phyloP scores from a whole-genome alignment of 176 grass and related monocot genomes.

The Aechmea fasciata region DNA sequence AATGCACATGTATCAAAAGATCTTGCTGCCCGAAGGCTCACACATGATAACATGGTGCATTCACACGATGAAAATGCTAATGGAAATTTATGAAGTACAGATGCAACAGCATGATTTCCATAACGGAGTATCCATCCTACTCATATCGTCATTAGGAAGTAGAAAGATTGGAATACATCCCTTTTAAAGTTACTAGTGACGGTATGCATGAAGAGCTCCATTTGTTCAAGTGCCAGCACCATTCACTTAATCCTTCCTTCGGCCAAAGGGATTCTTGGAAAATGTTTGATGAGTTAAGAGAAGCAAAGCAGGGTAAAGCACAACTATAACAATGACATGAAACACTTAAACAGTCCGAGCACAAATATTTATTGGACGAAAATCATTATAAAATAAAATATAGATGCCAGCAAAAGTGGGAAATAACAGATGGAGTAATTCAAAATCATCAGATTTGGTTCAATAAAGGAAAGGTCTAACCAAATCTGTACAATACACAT shows the following conservation, averaged over 20 bases:
- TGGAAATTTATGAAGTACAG: slow-evolving; percentile 26
- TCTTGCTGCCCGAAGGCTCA: slow-evolving; percentile 32
- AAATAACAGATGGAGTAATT: background rate
- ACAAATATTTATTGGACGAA: background rate
- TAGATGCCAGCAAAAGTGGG: background rate
- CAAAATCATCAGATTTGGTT: too few relatives aligned
- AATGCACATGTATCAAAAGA: slow-evolving; percentile 57
- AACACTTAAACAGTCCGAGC: background rate
- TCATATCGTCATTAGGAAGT: slow-evolving; percentile 11
- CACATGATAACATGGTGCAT: slow-evolving; percentile 36
- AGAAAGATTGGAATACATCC: slow-evolving; percentile 50
- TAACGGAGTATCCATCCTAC: slow-evolving; percentile 29
- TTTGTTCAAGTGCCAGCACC: slow-evolving; percentile 31
- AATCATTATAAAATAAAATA: too few relatives aligned
- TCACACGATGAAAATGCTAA: slow-evolving; percentile 48
- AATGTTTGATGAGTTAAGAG: slow-evolving; percentile 66
- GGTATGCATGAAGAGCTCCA: slow-evolving; percentile 40
- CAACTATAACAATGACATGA: background rate
- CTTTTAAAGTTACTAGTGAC: slow-evolving; percentile 23
- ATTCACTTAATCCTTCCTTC: slow-evolving; percentile 67
- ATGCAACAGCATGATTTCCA: slow-evolving; percentile 55
- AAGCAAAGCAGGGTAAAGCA: background rate
- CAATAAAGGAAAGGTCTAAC: too few relatives aligned
- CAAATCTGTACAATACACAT: too few relatives aligned
- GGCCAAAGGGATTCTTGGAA: slow-evolving; percentile 89